Evolutionary conservation across 805 yeast genomes (phyloP).

Genomic region (Nakazawaea molendinolei): DNA sequence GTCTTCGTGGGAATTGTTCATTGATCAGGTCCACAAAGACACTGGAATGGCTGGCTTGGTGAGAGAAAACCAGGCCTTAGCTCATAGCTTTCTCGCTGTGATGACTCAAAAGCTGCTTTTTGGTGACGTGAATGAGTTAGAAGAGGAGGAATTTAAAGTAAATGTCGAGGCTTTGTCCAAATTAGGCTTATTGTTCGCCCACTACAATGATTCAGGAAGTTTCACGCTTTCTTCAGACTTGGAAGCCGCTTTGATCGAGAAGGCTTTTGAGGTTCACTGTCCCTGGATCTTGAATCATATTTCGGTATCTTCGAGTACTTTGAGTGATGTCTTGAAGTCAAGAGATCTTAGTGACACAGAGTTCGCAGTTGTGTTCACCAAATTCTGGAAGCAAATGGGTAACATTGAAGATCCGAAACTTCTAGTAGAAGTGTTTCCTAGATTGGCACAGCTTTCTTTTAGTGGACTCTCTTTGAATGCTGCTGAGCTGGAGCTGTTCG

Average conservation of each 20-base stretch:
- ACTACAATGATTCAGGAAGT: background rate
- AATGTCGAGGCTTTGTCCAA: background rate
- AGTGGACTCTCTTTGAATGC: background rate
- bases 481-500: background rate
- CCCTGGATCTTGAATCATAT: constrained; percentile 2
- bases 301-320: background rate
- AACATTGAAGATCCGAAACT: background rate
- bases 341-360: background rate
- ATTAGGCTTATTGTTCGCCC: background rate
- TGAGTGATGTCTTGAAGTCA: background rate
- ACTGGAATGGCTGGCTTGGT: background rate
- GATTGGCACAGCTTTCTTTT: background rate
- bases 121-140: constrained; percentile 7
- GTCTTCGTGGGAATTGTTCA: constrained; percentile 25
- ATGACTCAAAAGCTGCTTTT: constrained; percentile 5
- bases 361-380: background rate
- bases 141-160: constrained; percentile 5
- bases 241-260: background rate
- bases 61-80: background rate
- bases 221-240: background rate
- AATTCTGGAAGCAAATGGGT: background rate
- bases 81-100: background rate
- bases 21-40: constrained; percentile 8
- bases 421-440: background rate
- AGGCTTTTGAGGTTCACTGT: background rate